These are phyloP conservation scores for Candida xiaguanensis DNA, from an alignment of 805 yeast genomes.

Conservation along the genomic window DNA sequence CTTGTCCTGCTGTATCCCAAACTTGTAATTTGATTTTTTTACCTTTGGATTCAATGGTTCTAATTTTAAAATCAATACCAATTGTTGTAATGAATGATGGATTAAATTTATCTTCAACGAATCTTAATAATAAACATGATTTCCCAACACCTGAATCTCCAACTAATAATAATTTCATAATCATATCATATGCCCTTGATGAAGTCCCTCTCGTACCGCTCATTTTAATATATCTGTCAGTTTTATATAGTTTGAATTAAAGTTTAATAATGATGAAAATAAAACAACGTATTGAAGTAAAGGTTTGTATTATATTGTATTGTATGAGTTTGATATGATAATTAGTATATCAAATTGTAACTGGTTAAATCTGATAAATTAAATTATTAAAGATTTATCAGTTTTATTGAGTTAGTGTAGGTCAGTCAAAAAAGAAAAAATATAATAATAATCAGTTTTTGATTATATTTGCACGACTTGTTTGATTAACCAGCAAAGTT, in stretches of 20 bases:
- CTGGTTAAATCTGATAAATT: not conserved
- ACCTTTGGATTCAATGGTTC: slow-evolving; percentile 92
- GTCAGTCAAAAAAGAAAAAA: slow-evolving; percentile 2
- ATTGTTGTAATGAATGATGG: slow-evolving; percentile 96
- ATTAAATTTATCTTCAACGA: slow-evolving; percentile 94
- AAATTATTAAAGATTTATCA: not conserved
- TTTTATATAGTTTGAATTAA: not conserved
- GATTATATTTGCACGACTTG: not conserved
- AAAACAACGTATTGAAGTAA: no score
- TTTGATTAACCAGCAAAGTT: not conserved
- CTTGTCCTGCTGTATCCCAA: slow-evolving; percentile 99
- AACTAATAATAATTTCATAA: slow-evolving; percentile 86
- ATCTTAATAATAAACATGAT: slow-evolving; percentile 85
- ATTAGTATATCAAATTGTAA: not conserved
- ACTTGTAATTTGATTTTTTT: slow-evolving; percentile 91
- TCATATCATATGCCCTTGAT: slow-evolving; percentile 78
- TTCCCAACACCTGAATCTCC: slow-evolving; percentile 92
- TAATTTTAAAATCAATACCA: slow-evolving; percentile 96
- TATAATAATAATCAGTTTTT: not conserved
- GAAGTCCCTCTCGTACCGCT: slow-evolving; percentile 51
- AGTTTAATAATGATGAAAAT: no score
- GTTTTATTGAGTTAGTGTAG: not conserved
- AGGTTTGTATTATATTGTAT: no score
- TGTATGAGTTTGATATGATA: not conserved
- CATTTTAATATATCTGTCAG: slow-evolving; percentile 25